Evolutionary conservation across 78 protist genomes (phyloP).

Genomic region (Dictyostelium firmibasis): DNA sequence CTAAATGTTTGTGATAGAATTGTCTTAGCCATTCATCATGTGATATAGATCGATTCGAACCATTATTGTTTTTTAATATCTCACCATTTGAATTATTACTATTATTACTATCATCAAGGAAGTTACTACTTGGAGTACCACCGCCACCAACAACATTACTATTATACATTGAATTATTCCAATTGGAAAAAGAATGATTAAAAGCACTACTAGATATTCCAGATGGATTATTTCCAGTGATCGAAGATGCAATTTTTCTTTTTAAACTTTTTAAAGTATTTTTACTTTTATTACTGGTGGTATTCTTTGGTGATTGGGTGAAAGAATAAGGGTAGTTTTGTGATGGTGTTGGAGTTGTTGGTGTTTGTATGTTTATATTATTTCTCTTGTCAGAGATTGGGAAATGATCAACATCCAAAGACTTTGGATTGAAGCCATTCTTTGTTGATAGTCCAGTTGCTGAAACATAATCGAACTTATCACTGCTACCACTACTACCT

Average conservation of each 20-base stretch:
- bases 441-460: not conserved
- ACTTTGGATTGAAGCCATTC: not conserved
- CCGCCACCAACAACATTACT: not conserved
- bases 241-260: not conserved
- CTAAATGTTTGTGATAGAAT: not conserved
- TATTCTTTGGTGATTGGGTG: slow-evolving; percentile 1
- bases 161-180: not conserved
- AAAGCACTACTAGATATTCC: not conserved
- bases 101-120: not conserved
- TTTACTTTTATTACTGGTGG: not conserved
- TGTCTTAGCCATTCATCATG: slow-evolving; percentile 6
- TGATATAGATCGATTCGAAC: not conserved
- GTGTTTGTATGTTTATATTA: not conserved
- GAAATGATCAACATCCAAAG: not conserved
- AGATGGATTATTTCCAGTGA: not conserved
- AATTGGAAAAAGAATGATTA: not conserved
- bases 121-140: not conserved
- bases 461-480: not conserved
- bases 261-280: not conserved
- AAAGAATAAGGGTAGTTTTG: not conserved
- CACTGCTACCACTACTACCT: not conserved
- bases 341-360: not conserved
- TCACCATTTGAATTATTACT: not conserved
- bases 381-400: not conserved
- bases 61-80: not conserved